Evolutionary conservation across 2,329 filamentous ascomycete species (phyloP).

Genomic region (Colletotrichum coccodes): DNA sequence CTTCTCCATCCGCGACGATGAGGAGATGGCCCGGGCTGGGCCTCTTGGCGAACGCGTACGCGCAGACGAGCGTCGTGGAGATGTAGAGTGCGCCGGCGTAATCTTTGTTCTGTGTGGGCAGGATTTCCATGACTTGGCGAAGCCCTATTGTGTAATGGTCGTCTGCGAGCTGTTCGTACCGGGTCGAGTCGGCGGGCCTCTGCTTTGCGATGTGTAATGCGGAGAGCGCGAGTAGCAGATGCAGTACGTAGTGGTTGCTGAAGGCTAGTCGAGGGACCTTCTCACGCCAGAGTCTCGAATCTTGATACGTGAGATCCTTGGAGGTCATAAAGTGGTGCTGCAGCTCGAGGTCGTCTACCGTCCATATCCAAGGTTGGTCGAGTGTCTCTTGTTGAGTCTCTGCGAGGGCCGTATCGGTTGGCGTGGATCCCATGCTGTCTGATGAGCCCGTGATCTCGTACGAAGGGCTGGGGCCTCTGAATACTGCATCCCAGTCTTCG

Average conservation of each 20-base stretch:
- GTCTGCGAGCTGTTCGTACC: slow-evolving; percentile 25
- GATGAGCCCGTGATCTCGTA: not conserved
- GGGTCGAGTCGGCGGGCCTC: not conserved
- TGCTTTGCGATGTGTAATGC: slow-evolving; percentile 13
- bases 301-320: not conserved
- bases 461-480: not conserved
- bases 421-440: not conserved
- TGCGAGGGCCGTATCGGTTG: not conserved
- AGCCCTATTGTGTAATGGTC: slow-evolving; percentile 21
- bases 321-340: slow-evolving; percentile 27
- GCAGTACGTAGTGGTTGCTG: slow-evolving; percentile 21
- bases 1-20: slow-evolving; percentile 29
- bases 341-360: slow-evolving; percentile 23
- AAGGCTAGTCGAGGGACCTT: slow-evolving; percentile 30
- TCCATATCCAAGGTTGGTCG: slow-evolving; percentile 13
- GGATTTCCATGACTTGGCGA: slow-evolving; percentile 24
- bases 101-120: slow-evolving; percentile 22
- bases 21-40: slow-evolving; percentile 33
- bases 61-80: slow-evolving; percentile 21
- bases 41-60: slow-evolving; percentile 22
- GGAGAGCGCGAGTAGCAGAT: slow-evolving; percentile 27
- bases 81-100: slow-evolving; percentile 30
- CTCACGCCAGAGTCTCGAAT: slow-evolving; percentile 22
- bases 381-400: not conserved
- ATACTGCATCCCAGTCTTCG: not conserved